Evolutionary conservation across 2,329 filamentous ascomycete genomes (phyloP).

Genomic region (Hypomyces perniciosus): DNA sequence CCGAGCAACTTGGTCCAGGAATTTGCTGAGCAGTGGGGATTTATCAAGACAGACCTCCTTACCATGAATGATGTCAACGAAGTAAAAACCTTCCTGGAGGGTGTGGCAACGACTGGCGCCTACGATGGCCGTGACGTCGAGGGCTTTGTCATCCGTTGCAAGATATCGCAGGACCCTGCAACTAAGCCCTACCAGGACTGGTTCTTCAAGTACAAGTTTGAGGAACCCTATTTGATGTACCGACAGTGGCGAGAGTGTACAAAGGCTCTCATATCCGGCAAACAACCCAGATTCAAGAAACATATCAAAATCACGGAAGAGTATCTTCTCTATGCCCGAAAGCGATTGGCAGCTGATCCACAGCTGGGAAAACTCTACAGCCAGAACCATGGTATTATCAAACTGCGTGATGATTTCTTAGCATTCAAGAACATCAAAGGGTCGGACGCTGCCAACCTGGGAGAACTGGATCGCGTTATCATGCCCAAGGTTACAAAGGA

Average conservation of each 20-base stretch:
- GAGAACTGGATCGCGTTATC: conserved; percentile 43
- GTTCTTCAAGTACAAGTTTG: conserved; percentile 99
- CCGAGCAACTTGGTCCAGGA: conserved; percentile 74
- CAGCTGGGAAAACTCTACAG: conserved; percentile 66
- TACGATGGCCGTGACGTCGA: conserved; percentile 91
- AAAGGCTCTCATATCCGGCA: conserved; percentile 75
- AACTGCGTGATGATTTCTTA: conserved; percentile 82
- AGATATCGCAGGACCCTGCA: conserved; percentile 49
- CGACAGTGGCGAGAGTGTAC: conserved; percentile 98
- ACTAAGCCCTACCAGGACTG: conserved; percentile 68
- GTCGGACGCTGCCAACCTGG: conserved; percentile 76
- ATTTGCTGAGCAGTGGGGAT: conserved; percentile 90
- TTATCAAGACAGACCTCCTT: conserved; percentile 79
- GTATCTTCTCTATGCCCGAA: conserved; percentile 77
- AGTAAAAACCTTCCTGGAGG: conserved; percentile 76
- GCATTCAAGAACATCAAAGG: conserved; percentile 78
- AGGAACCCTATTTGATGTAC: conserved; percentile 98
- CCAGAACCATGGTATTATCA: conserved; percentile 91
- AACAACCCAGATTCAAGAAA: conserved; percentile 72
- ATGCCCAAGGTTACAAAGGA: conserved; percentile 55
- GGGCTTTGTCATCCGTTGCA: conserved; percentile 93
- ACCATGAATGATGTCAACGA: conserved; percentile 66
- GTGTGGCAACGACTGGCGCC: conserved; percentile 78
- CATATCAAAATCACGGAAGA: conserved; percentile 85
- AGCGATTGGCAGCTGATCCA: conserved; percentile 63